phyloP scores from a whole-genome alignment of 31 red algal genomes.

The Asparagopsis taxiformis region DNA sequence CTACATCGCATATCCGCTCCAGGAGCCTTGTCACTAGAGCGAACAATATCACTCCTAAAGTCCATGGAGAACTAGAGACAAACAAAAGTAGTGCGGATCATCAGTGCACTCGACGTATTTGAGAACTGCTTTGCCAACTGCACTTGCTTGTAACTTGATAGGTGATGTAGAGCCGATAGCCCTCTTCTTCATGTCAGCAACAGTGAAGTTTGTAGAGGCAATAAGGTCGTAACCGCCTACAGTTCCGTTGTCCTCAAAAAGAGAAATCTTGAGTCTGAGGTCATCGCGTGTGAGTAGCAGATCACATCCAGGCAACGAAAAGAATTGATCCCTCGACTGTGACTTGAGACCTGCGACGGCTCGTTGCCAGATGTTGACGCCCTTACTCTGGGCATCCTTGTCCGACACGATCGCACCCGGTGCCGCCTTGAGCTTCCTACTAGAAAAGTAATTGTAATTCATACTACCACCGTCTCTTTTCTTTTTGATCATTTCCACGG shows the following conservation, averaged over 20 bases:
- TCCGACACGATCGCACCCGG: conserved; percentile 7
- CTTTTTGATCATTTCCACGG: conserved; percentile 38
- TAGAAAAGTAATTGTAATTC: conserved; percentile 60
- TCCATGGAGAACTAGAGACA: conserved; percentile 36
- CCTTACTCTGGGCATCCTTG: neutral
- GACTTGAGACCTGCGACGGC: neutral
- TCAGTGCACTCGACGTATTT: conserved; percentile 36
- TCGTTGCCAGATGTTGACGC: neutral
- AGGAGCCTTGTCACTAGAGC: neutral
- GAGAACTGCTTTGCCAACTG: conserved; percentile 44
- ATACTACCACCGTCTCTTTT: conserved; percentile 45
- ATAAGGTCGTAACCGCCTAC: conserved; percentile 42
- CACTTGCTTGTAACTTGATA: conserved; percentile 27
- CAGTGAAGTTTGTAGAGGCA: conserved; percentile 30
- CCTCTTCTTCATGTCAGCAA: conserved; percentile 15
- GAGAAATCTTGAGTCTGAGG: conserved; percentile 26
- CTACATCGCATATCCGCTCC: neutral
- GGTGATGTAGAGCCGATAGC: conserved; percentile 25
- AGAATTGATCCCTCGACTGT: conserved; percentile 22
- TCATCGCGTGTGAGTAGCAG: neutral
- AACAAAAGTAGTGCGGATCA: conserved; percentile 45
- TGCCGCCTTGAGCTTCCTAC: neutral
- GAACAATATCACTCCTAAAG: conserved; percentile 7
- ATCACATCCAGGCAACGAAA: conserved; percentile 38
- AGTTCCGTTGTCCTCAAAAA: conserved; percentile 46